Base-by-base conservation (phyloP, 2,329 filamentous ascomycete species). In the Graphium sp. region DNA sequence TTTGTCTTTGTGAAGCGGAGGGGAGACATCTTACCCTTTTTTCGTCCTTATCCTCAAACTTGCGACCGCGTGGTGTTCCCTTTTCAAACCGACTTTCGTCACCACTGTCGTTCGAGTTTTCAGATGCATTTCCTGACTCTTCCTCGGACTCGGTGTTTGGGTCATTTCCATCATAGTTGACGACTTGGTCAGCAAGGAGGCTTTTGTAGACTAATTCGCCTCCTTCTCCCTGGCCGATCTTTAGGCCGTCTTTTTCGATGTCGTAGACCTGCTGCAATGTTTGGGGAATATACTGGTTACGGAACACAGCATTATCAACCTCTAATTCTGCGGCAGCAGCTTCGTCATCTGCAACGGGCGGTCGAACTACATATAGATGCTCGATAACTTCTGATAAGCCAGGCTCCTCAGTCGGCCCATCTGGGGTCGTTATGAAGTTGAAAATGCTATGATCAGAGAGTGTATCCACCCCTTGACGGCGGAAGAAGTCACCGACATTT, bases 241-340 rank as follows among this genome's bases (percentile, higher is more conserved):
- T 74, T 41, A 82, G 75, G 2, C 74, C 81, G 40, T 95, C 89
- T 40, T 85, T 77, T 52, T 95, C 89, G 28, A 93, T 74, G 47
- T 98, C 85, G 50, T 94, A 94, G 5, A 98, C 87, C 45, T 98
- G 83, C 40, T 95, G 81, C 24, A 98, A 62, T 0, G 81, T 95
- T 50, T 93, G 85, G 1, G 89, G 89, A 29, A 98, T 95, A 50
- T 91, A 98, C 49, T 94, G 83, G 43, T 93, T 79, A 42, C 87
- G 70, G 58, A 94, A 98, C 5, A 95, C 89, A 39, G 89, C 81
- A 32, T 84, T 82, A 41, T 93, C 81, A 7, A 87, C 72, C 39
- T 85, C 77, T 12, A 72, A 59, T 30, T 74, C 63, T 2, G 66
- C 71, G 2, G 46, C 50, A 3, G 53, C 55, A 6, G 56, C 56